Evolutionary conservation across 2,329 filamentous ascomycete genomes (phyloP).

Genomic region (Diplodia mutila): DNA sequence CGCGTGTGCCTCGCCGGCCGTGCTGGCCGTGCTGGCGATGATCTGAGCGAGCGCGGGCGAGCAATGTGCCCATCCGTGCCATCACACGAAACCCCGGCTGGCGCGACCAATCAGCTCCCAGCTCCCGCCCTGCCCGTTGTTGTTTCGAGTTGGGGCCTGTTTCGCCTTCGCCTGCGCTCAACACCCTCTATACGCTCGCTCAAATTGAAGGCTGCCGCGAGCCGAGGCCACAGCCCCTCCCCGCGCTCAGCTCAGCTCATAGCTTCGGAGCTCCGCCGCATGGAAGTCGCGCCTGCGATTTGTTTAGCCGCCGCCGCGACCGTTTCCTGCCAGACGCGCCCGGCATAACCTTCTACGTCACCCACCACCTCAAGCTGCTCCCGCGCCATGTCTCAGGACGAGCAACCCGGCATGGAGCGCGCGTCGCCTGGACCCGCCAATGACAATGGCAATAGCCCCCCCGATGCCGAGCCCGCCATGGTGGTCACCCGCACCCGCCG

Average conservation of each 20-base stretch:
- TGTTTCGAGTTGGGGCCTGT: conserved; percentile 9
- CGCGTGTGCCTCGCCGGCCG: conserved; percentile 7
- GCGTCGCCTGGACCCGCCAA: conserved; percentile 29
- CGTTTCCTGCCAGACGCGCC: conserved; percentile 33
- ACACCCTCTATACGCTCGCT: background rate
- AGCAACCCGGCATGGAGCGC: conserved; percentile 29
- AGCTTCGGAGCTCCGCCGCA: background rate
- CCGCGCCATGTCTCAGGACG: conserved; percentile 30
- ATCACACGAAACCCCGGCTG: background rate
- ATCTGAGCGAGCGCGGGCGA: conserved; percentile 2
- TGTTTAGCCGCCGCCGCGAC: conserved; percentile 25
- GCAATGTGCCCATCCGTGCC: conserved; percentile 5
- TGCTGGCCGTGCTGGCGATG: conserved; percentile 1
- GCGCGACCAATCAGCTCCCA: background rate
- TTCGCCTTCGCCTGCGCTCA: background rate
- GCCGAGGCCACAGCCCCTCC: background rate
- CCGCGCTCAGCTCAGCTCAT: background rate
- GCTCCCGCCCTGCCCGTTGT: background rate
- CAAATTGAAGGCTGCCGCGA: background rate
- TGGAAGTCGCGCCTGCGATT: background rate
- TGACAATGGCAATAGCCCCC: conserved; percentile 27
- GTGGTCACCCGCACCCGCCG: conserved; percentile 43
- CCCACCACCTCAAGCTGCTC: conserved; percentile 2
- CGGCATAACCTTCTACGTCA: conserved; percentile 27
- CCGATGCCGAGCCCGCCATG: conserved; percentile 38